Evolutionary conservation across 345 rosid genomes (phyloP).

Genomic region (Durio zibethinus): DNA sequence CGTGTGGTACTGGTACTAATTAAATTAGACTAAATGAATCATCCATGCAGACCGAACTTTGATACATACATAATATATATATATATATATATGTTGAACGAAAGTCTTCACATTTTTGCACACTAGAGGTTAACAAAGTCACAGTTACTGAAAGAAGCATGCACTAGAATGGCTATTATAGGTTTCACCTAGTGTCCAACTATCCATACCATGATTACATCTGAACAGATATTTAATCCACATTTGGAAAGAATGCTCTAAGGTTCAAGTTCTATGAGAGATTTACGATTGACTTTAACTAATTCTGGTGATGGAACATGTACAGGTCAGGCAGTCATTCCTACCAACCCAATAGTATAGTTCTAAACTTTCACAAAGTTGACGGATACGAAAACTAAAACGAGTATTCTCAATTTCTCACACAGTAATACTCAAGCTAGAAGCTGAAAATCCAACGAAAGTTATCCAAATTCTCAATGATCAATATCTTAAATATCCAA

Average conservation of each 20-base stretch:
- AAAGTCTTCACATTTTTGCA: background rate
- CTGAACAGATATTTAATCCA: background rate
- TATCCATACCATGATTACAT: background rate
- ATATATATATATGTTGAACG: background rate
- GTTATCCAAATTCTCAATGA: background rate
- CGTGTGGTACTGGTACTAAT: background rate
- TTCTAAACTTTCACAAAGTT: background rate
- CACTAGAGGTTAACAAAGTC: background rate
- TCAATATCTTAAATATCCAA: background rate
- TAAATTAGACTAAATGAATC: background rate
- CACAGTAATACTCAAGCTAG: background rate
- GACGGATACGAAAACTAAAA: background rate
- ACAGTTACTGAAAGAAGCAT: background rate
- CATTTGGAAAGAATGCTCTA: background rate
- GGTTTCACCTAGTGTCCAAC: background rate
- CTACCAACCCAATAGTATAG: background rate
- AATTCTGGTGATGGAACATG: background rate
- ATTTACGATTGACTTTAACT: background rate
- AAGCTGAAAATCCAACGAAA: background rate
- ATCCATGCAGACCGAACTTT: background rate
- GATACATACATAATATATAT: too few species aligned
- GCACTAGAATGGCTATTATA: background rate
- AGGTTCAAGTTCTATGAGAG: background rate
- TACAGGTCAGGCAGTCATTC: background rate
- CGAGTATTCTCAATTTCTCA: background rate